These are phyloP conservation scores for Puccinia horiana DNA, from an alignment of 1,284 basidiomycete species.

Conservation along the genomic window DNA sequence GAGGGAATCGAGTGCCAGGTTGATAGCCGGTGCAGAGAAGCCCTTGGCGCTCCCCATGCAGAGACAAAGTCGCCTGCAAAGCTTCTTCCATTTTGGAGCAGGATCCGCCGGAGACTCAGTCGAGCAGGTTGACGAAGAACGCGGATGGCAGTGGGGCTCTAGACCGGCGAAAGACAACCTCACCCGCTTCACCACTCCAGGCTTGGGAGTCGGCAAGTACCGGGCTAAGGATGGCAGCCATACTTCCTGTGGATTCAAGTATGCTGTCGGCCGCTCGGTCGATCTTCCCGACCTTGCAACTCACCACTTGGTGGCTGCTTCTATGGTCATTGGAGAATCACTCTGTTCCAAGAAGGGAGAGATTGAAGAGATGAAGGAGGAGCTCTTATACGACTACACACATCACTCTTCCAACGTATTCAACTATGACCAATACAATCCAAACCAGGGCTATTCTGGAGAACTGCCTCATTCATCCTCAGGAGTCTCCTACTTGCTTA, in stretches of 20 bases:
- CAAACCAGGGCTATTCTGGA: not conserved
- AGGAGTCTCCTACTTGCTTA: constrained; percentile 27
- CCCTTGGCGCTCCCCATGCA: constrained; percentile 14
- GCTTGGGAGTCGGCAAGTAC: constrained; percentile 33
- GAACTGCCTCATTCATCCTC: not conserved
- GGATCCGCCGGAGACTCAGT: not conserved
- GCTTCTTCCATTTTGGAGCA: constrained; percentile 6
- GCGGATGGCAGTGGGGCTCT: constrained; percentile 38
- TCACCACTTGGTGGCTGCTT: not conserved
- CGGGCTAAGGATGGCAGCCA: not conserved
- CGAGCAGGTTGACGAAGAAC: constrained; percentile 40
- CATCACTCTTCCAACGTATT: not conserved
- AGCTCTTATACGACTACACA: constrained; percentile 14
- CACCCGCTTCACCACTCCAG: constrained; percentile 14
- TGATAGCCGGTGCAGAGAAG: not conserved
- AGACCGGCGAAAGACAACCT: constrained; percentile 7
- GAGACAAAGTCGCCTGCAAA: constrained; percentile 7
- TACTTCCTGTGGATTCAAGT: constrained; percentile 19
- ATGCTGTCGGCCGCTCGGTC: constrained; percentile 1
- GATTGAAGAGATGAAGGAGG: not conserved
- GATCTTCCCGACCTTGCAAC: not conserved
- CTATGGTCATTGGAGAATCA: not conserved
- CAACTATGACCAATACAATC: constrained; percentile 6
- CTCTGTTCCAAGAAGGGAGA: constrained; percentile 1
- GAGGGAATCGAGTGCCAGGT: not conserved